Evolutionary conservation across 2,329 filamentous ascomycete genomes (phyloP), one percentile per base, ranked within the genome.

Genomic region (Fusarium sterilihyphosum): DNA sequence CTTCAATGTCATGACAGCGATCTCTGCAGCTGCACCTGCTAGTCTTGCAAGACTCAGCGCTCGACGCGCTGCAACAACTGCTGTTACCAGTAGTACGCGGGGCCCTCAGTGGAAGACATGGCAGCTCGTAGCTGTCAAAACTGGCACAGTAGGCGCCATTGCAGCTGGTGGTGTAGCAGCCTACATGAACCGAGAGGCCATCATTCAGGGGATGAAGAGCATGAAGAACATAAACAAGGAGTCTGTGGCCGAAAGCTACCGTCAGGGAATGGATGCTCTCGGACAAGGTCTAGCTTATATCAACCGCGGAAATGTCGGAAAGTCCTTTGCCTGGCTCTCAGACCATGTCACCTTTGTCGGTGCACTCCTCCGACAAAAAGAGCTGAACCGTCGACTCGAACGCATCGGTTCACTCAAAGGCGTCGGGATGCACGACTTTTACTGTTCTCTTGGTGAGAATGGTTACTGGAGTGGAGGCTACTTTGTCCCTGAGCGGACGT

Each of bases 321-420:
- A 91, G 62, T 93, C 94, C 3, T 92, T 94, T 74, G 89, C 88
- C 24, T 97, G 94, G 91, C 90, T 95, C 8, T 91, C 92, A 0
- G 93, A 92, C 22, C 95, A 98, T 81, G 89, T 97, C 59, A 93
- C 94, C 41, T 98, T 97, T 78, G 92, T 97, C 3, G 94, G 94
- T 1, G 92, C 93, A 52, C 86, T 98, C 5, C 88, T 94, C 74
- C 92, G 93, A 61, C 90, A 91, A 22, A 90, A 92, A 40, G 93
- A 96, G 77, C 84, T 97, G 70, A 89, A 88, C 63, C 87, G 88
- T 49, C 88, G 95, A 22, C 84, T 97, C 6, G 88, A 90, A 67
- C 86, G 89, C 61, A 84, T 95, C 58, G 88, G 88, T 0, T 81
- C 86, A 4, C 85, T 92, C 3, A 87, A 89, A 50, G 89, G 89